phyloP scores from a whole-genome alignment of 148 eudicot genomes.

The Chenopodium berlandieri region DNA sequence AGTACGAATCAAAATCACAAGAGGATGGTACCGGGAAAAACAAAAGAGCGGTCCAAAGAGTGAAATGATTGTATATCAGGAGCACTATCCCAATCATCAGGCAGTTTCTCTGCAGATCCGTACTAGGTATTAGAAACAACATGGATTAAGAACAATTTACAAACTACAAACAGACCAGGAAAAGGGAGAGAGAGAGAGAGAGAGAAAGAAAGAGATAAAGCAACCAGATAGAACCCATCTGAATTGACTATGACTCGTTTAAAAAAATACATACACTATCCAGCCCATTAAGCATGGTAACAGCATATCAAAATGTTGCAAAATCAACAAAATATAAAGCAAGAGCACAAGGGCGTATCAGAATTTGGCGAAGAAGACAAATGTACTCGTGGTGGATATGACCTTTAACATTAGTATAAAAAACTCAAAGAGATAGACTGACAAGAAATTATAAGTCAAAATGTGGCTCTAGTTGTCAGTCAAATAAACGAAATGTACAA shows the following conservation, averaged over 20 bases:
- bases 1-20: not conserved
- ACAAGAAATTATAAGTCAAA: not conserved
- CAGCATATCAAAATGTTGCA: not conserved
- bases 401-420: not conserved
- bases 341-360: not conserved
- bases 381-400: not conserved
- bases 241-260: not conserved
- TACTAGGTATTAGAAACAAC: conserved; percentile 16
- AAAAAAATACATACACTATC: not conserved
- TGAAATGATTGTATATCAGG: conserved; percentile 61
- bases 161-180: not conserved
- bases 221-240: not conserved
- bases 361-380: not conserved
- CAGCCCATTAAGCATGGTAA: not conserved
- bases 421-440: not conserved
- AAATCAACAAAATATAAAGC: no score
- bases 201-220: not conserved
- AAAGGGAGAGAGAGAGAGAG: not conserved
- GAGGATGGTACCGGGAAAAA: conserved; percentile 64
- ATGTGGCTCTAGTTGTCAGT: not conserved
- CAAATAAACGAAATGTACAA: not conserved
- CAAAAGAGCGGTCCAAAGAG: conserved; percentile 78
- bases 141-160: not conserved
- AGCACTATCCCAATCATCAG: conserved; percentile 60
- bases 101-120: conserved; percentile 59